Evolutionary conservation across 2,329 filamentous ascomycete species (phyloP).

Genomic region (Alternaria viburni): DNA sequence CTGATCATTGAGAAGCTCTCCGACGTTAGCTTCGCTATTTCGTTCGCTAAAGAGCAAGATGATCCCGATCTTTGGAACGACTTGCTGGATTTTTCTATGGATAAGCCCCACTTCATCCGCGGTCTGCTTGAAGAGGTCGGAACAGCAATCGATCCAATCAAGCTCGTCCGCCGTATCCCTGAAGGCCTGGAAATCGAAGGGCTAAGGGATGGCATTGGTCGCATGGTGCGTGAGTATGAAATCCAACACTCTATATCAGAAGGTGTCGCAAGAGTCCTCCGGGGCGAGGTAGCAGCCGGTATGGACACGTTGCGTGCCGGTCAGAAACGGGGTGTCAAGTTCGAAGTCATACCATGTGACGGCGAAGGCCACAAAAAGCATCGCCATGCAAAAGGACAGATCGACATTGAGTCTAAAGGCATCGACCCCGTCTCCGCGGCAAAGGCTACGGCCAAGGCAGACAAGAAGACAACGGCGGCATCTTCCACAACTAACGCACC

Average conservation of each 20-base stretch:
- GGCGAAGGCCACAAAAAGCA: conserved; percentile 37
- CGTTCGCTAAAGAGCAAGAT: conserved; percentile 91
- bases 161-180: conserved; percentile 86
- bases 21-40: conserved; percentile 90
- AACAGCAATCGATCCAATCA: conserved; percentile 90
- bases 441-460: conserved; percentile 24
- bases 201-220: conserved; percentile 82
- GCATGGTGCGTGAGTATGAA: conserved; percentile 94
- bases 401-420: conserved; percentile 38
- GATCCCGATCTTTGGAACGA: conserved; percentile 95
- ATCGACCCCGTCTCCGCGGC: conserved; percentile 36
- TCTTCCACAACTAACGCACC: conserved; percentile 25
- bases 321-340: conserved; percentile 85
- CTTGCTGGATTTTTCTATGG: conserved; percentile 93
- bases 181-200: conserved; percentile 93
- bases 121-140: conserved; percentile 92
- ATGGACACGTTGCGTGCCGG: conserved; percentile 82
- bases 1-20: conserved; percentile 93
- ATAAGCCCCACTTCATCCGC: conserved; percentile 93
- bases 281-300: conserved; percentile 83
- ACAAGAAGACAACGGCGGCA: conserved; percentile 28
- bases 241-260: conserved; percentile 92
- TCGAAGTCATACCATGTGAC: conserved; percentile 68
- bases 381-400: conserved; percentile 22
- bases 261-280: conserved; percentile 84